A percentile compares a stretch with the other conserved stretches of the same genome.
These are phyloP conservation scores for Triticum timopheevii DNA, from an alignment of 176 grass and related monocot genomes.

Conservation along the genomic window DNA sequence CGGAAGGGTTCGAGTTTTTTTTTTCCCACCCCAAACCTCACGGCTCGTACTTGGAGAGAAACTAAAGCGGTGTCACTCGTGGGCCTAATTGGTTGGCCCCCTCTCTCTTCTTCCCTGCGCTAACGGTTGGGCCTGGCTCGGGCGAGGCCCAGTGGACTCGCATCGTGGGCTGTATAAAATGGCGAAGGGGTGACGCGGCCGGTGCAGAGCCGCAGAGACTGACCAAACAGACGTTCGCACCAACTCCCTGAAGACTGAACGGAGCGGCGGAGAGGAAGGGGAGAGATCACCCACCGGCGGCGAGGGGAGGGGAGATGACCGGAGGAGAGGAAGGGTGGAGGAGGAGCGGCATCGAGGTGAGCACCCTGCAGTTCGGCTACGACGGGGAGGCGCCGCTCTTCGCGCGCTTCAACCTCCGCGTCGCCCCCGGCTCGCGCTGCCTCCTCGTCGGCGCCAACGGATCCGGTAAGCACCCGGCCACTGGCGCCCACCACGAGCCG, in stretches of 20 bases:
- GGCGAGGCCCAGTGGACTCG: neutral
- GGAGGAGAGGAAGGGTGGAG: conserved; percentile 41
- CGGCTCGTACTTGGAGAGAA: neutral
- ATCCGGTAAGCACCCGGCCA: conserved; percentile 48
- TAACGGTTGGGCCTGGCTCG: neutral
- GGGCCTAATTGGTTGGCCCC: neutral
- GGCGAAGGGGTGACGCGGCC: conserved; percentile 11
- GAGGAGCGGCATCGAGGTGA: conserved; percentile 77
- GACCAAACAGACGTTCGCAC: conserved; percentile 18
- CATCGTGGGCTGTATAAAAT: neutral
- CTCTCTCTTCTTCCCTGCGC: too few species aligned
- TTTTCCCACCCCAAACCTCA: neutral
- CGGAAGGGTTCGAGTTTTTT: conserved; percentile 7
- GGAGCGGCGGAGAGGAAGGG: neutral
- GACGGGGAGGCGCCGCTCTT: conserved; percentile 77
- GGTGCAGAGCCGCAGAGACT: conserved; percentile 1
- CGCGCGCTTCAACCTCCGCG: conserved; percentile 66
- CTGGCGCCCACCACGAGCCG: neutral
- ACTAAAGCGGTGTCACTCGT: neutral
- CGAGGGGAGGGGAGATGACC: conserved; percentile 19
- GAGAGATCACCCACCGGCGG: conserved; percentile 11
- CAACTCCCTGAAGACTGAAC: conserved; percentile 12
- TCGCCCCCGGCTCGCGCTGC: conserved; percentile 77
- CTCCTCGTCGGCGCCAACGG: conserved; percentile 93
- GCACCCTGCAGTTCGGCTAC: conserved; percentile 76